These are phyloP conservation scores for Leccinum truebloodii DNA, from an alignment of 768 basidiomycete species.

Conservation along the genomic window DNA sequence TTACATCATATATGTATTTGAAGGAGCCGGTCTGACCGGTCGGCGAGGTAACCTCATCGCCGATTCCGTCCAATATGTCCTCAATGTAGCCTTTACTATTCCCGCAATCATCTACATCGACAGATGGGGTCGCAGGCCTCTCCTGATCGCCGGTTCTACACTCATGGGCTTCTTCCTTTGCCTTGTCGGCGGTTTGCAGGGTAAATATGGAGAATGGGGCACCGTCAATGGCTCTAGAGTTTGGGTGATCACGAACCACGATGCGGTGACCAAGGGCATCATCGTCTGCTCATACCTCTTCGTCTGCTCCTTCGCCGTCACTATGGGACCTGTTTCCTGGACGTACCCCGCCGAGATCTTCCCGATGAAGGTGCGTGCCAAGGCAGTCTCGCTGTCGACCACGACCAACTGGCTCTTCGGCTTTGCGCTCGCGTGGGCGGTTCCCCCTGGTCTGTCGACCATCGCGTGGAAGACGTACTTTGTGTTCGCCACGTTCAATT, in stretches of 20 bases:
- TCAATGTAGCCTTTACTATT: slow-evolving; percentile 43
- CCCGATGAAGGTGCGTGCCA: slow-evolving; percentile 68
- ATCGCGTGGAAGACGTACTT: slow-evolving; percentile 80
- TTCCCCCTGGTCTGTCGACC: slow-evolving; percentile 64
- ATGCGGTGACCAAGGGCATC: slow-evolving; percentile 61
- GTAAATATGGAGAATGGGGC: slow-evolving; percentile 64
- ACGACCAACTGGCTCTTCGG: slow-evolving; percentile 66
- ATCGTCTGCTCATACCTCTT: slow-evolving; percentile 79
- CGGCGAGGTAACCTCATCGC: slow-evolving; percentile 75
- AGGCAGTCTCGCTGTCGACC: slow-evolving; percentile 47
- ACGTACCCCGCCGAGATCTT: slow-evolving; percentile 74
- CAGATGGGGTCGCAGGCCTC: slow-evolving; percentile 76
- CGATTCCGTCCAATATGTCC: slow-evolving; percentile 59
- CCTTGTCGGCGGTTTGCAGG: slow-evolving; percentile 78
- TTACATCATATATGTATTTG: slow-evolving; percentile 64
- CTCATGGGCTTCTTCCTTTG: slow-evolving; percentile 77
- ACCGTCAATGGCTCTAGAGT: slow-evolving; percentile 42
- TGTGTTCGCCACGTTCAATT: slow-evolving; percentile 78
- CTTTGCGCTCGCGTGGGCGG: slow-evolving; percentile 73
- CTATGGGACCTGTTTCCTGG: slow-evolving; percentile 78
- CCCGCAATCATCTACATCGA: slow-evolving; percentile 67
- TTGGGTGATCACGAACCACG: slow-evolving; percentile 62
- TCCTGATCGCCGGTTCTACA: slow-evolving; percentile 63
- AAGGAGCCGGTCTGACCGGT: slow-evolving; percentile 76
- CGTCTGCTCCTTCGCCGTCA: slow-evolving; percentile 72